phyloP scores from a whole-genome alignment of 1,139 yeast species.

The Suhomyces anneliseae region DNA sequence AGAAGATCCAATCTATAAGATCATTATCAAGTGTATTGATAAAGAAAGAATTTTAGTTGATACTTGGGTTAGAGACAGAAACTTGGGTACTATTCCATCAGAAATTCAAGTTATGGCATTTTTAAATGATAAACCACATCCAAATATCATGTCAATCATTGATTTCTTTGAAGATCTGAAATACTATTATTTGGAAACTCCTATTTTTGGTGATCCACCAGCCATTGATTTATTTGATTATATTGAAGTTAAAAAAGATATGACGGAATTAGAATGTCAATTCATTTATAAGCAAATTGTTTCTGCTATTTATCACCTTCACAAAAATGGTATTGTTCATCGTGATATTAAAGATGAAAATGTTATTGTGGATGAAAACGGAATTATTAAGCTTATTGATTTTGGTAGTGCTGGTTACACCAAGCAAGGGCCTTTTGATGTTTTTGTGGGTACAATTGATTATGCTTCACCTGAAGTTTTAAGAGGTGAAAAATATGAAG shows the following conservation, averaged over 20 bases:
- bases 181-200: slow-evolving; percentile 86
- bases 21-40: slow-evolving; percentile 84
- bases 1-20: slow-evolving; percentile 59
- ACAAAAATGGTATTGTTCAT: slow-evolving; percentile 84
- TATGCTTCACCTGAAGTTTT: slow-evolving; percentile 97
- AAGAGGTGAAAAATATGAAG: slow-evolving; percentile 83
- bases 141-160: slow-evolving; percentile 76
- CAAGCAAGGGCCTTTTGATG: slow-evolving; percentile 91
- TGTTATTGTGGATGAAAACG: slow-evolving; percentile 77
- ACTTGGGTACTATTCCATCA: slow-evolving; percentile 88
- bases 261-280: slow-evolving; percentile 75
- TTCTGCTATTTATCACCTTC: slow-evolving; percentile 77
- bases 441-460: slow-evolving; percentile 94
- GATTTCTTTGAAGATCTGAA: slow-evolving; percentile 92
- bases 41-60: slow-evolving; percentile 92
- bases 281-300: slow-evolving; percentile 78
- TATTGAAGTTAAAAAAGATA: slow-evolving; percentile 78
- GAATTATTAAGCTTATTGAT: slow-evolving; percentile 81
- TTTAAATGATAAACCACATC: slow-evolving; percentile 74
- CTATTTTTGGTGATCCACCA: slow-evolving; percentile 84
- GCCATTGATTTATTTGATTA: slow-evolving; percentile 90
- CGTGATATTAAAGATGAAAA: slow-evolving; percentile 96
- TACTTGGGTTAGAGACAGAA: slow-evolving; percentile 94
- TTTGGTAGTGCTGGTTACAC: slow-evolving; percentile 94
- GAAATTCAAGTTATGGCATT: slow-evolving; percentile 92